Percentiles rank a stretch among this genome's conserved stretches.
These are phyloP conservation scores for Posidonia australis DNA, from an alignment of 106 monocot species.

Conservation along the genomic window DNA sequence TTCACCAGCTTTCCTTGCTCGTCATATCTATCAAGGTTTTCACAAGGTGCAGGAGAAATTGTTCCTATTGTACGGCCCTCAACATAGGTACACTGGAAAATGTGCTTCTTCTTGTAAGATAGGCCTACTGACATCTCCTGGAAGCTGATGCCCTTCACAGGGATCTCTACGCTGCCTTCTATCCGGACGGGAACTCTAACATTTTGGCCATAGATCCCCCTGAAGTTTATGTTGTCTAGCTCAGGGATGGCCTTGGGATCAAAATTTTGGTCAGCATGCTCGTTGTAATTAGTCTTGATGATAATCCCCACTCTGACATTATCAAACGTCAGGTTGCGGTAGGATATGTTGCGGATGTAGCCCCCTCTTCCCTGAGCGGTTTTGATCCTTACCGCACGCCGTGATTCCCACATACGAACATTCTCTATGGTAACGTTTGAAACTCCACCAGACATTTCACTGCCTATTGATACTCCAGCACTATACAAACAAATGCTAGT, in stretches of 20 bases:
- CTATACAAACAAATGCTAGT: slow-evolving; percentile 15
- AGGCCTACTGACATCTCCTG: slow-evolving; percentile 26
- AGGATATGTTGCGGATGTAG: slow-evolving; percentile 41
- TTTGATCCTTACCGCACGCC: slow-evolving; percentile 47
- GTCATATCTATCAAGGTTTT: slow-evolving; percentile 51
- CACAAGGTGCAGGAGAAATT: slow-evolving; percentile 40
- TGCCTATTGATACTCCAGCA: slow-evolving; percentile 70
- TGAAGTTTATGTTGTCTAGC: slow-evolving; percentile 29
- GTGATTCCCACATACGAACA: slow-evolving; percentile 36
- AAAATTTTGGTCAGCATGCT: slow-evolving; percentile 42
- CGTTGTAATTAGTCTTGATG: slow-evolving; percentile 50
- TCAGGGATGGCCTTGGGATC: slow-evolving; percentile 35
- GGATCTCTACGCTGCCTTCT: slow-evolving; percentile 47
- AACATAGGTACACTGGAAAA: slow-evolving; percentile 54
- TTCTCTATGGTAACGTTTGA: slow-evolving; percentile 51
- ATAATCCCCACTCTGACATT: slow-evolving; percentile 38
- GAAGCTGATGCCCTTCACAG: slow-evolving; percentile 35
- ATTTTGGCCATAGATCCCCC: slow-evolving; percentile 23
- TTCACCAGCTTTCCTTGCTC: slow-evolving; percentile 32
- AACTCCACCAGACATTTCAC: slow-evolving; percentile 64
- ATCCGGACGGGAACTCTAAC: slow-evolving; percentile 47
- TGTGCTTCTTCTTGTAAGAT: slow-evolving; percentile 23
- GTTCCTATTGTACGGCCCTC: slow-evolving; percentile 34
- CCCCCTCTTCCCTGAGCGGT: slow-evolving; percentile 57
- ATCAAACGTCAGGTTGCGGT: slow-evolving; percentile 35